phyloP scores from a whole-genome alignment of 495 filamentous ascomycete species.

The Trichoderma orchidacearum region DNA sequence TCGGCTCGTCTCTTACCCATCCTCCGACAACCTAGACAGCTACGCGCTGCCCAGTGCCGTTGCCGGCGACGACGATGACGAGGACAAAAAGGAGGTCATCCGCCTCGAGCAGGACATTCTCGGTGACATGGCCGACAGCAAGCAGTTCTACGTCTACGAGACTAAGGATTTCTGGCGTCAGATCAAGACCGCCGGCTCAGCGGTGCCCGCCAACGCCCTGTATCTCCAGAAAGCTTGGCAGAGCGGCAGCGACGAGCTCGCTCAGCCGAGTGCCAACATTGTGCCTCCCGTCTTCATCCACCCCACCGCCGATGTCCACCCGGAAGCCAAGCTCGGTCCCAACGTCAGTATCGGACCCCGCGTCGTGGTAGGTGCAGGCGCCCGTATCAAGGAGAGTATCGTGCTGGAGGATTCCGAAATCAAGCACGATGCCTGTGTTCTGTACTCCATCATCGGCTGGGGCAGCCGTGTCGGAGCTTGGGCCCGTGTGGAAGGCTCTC shows the following conservation, averaged over 20 bases:
- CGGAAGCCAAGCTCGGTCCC: conserved; percentile 89
- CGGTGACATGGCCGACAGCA: conserved; percentile 89
- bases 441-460: conserved; percentile 98
- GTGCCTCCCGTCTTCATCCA: conserved; percentile 95
- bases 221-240: conserved; percentile 95
- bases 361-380: conserved; percentile 72
- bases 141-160: conserved; percentile 97
- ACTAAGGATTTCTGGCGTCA: conserved; percentile 99
- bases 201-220: conserved; percentile 91
- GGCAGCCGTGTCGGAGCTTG: conserved; percentile 89
- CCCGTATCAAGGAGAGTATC: conserved; percentile 88
- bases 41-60: conserved; percentile 45
- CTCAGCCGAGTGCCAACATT: conserved; percentile 74
- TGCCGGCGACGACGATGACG: conserved; percentile 43
- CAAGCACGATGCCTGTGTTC: conserved; percentile 89
- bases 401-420: conserved; percentile 92
- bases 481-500: conserved; percentile 94
- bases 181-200: conserved; percentile 98
- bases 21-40: conserved; percentile 82
- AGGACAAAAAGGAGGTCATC: conserved; percentile 72
- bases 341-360: conserved; percentile 93
- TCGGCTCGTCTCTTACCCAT: conserved; percentile 88
- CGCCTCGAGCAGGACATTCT: conserved; percentile 97
- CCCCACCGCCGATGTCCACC: conserved; percentile 83
- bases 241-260: conserved; percentile 67